Base-by-base conservation (phyloP, 176 grass and related monocot species). In the Musa itinerans region DNA sequence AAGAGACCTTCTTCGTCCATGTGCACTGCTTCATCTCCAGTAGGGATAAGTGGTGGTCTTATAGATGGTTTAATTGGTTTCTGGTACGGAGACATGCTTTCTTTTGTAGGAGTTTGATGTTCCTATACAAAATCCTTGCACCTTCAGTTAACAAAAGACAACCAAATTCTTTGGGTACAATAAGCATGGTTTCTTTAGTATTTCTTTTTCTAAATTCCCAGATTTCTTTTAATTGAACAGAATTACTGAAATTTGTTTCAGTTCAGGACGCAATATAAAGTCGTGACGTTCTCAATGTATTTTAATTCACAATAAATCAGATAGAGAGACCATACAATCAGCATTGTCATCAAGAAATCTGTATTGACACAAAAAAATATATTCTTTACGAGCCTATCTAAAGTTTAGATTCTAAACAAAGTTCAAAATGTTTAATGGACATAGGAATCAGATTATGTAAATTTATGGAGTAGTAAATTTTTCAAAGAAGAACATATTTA, bases 1-100 rank as follows among this genome's bases (percentile, higher is more conserved):
- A 91, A 87, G 53, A 91, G 61, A 0, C 88, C 88, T 78, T 43
- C 34, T 43, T 90, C 80, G 9, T 76, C 81, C 54, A 85, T 82
- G 63, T 91, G 90, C 62, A 58, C 86, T 2, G 80, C 65, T 82
- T 91, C 89, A 16, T 85, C 82, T 53, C 86, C 77, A 15, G 49
- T 82, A 20, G 88, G 88, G 73, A 98, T 89, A 52, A 93, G 64
- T 1, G 90, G 84, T 1, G 86, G 78, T 3, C 73, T 73, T 59
- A 89, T 62, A 48, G 84, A 82, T 63, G 84, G 64, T 64, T 81
- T 98, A 23, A 81, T 71, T 63, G 79, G 86, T 71, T 83, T 89
- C 79, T 89, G 82, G 82, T 88, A 91, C 22, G 88, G 86, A 73
- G 82, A 72, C 69, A 89, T 85, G 69, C 80, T 86, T 64, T 88